phyloP scores from a whole-genome alignment of 2,329 filamentous ascomycete genomes.

The Acephala macrosclerotiorum region DNA sequence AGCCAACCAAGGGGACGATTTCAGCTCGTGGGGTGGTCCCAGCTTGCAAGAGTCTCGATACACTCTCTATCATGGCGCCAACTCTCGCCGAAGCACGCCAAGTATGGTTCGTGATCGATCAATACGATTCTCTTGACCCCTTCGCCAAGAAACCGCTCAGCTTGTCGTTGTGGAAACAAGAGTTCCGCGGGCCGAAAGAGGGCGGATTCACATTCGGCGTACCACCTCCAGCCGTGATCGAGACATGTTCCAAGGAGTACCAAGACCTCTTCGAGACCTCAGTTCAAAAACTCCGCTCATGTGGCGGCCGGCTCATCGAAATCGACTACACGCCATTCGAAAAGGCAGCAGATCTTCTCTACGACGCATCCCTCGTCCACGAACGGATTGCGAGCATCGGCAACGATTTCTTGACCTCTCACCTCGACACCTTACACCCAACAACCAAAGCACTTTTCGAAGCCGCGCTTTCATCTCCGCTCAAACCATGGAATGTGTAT shows the following conservation, averaged over 20 bases:
- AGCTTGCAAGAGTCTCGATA: slow-evolving; percentile 61
- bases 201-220: slow-evolving; percentile 57
- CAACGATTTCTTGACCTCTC: slow-evolving; percentile 46
- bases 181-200: slow-evolving; percentile 38
- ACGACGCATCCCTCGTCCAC: slow-evolving; percentile 59
- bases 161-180: slow-evolving; percentile 39
- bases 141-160: slow-evolving; percentile 52
- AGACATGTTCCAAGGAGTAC: slow-evolving; percentile 52
- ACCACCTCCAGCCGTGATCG: slow-evolving; percentile 50
- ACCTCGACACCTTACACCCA: slow-evolving; percentile 53
- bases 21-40: slow-evolving; percentile 56
- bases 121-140: slow-evolving; percentile 54
- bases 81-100: slow-evolving; percentile 54
- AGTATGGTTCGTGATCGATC: slow-evolving; percentile 56
- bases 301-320: slow-evolving; percentile 48
- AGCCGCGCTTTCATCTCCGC: slow-evolving; percentile 46
- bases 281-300: slow-evolving; percentile 46
- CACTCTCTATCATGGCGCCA: slow-evolving; percentile 56
- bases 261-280: slow-evolving; percentile 48
- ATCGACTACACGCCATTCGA: slow-evolving; percentile 55
- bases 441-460: slow-evolving; percentile 53
- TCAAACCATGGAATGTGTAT: slow-evolving; percentile 53
- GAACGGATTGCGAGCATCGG: slow-evolving; percentile 55
- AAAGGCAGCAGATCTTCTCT: slow-evolving; percentile 57
- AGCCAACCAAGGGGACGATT: slow-evolving; percentile 57